phyloP scores from a whole-genome alignment of 305 asterid genomes.

The Coffea humblotiana region DNA sequence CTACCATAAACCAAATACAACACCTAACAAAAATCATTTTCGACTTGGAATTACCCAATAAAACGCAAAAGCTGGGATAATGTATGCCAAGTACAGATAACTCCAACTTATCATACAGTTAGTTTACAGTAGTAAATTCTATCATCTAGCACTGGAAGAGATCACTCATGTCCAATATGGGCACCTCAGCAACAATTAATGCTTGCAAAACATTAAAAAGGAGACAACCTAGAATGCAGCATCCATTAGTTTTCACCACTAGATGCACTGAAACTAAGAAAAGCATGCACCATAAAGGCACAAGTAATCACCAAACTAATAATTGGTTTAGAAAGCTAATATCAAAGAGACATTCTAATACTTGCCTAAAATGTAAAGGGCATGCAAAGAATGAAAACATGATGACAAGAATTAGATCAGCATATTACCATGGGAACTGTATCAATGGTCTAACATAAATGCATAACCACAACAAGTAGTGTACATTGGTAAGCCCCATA shows the following conservation, averaged over 20 bases:
- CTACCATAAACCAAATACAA: not conserved
- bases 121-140: not conserved
- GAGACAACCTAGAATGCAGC: not conserved
- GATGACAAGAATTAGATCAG: not conserved
- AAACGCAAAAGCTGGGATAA: not conserved
- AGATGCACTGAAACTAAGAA: not conserved
- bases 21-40: not conserved
- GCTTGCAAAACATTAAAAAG: not conserved
- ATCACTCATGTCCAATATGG: not conserved
- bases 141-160: not conserved
- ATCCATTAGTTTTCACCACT: not conserved
- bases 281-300: not conserved
- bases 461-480: not conserved
- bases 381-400: not conserved
- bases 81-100: not conserved
- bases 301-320: not conserved
- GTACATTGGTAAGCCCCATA: not conserved
- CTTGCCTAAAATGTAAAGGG: not conserved
- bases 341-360: not conserved
- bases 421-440: not conserved
- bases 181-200: not conserved
- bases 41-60: not conserved
- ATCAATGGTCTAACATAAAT: not conserved
- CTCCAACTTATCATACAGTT: not conserved
- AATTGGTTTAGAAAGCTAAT: constrained; percentile 1